Conservation (phyloP, 1,284 basidiomycete genomes). For the Rhodotorula sp. region DNA sequence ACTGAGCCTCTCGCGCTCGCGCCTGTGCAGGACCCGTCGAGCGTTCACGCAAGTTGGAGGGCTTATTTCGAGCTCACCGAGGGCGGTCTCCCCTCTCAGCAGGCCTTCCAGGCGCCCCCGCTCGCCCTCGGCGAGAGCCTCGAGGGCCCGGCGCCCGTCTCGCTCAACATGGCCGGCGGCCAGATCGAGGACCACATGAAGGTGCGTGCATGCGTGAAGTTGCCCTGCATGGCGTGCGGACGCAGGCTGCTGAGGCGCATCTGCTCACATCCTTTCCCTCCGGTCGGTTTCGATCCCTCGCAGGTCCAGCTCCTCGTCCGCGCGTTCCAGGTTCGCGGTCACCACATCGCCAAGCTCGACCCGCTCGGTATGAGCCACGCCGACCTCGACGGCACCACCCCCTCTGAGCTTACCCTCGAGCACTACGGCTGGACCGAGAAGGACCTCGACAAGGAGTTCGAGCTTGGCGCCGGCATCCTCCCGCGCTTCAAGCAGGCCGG, state of each 20-base stretch:
- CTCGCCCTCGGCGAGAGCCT: slow-evolving; percentile 59
- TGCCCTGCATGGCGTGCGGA: background rate
- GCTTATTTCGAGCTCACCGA: slow-evolving; percentile 94
- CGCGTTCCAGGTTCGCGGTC: slow-evolving; percentile 98
- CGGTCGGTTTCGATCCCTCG: background rate
- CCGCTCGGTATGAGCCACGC: slow-evolving; percentile 89
- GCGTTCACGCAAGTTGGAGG: slow-evolving; percentile 93
- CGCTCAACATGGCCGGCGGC: slow-evolving; percentile 60
- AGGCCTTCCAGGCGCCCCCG: slow-evolving; percentile 78
- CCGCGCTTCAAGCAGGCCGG: slow-evolving; percentile 90
- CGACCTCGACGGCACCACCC: slow-evolving; percentile 73
- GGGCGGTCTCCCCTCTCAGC: slow-evolving; percentile 76
- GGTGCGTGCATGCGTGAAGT: slow-evolving; percentile 55
- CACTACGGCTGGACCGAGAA: slow-evolving; percentile 93
- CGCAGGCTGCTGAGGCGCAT: background rate
- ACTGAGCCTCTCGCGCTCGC: background rate
- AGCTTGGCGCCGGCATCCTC: slow-evolving; percentile 91
- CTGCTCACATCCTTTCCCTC: background rate
- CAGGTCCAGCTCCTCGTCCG: slow-evolving; percentile 94
- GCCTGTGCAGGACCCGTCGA: slow-evolving; percentile 63
- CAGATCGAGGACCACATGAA: slow-evolving; percentile 91
- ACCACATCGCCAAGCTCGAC: slow-evolving; percentile 93
- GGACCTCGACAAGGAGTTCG: slow-evolving; percentile 92
- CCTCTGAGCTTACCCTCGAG: slow-evolving; percentile 85
- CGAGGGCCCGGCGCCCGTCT: slow-evolving; percentile 58